Base-by-base conservation (phyloP, 2,329 filamentous ascomycete genomes). In the Aspergillus phoenicis region DNA sequence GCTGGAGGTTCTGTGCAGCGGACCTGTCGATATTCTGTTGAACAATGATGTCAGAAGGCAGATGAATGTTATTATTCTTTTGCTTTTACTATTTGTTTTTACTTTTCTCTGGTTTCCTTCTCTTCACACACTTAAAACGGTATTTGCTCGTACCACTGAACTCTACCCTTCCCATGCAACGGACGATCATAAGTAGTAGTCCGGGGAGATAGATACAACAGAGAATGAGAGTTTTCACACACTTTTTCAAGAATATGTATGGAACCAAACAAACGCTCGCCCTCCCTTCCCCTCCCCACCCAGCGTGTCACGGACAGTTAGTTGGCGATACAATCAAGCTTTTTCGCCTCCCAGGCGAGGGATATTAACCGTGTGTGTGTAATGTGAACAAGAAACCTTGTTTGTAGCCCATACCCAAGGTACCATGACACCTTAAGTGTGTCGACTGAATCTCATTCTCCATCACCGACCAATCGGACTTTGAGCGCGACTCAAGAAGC, bases 261-360 rank as follows among this genome's bases (percentile, higher is more conserved):
- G 33, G 33, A 36, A 36, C 33, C 33, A 36, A 13, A 5, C 33
- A 36, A 36, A 36, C 33, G 33, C 33, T 15, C 5, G 4, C 10
- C 33, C 33, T 5, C 4, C 4, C 5, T 4, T 4, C 28, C 28
- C 28, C 2, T 15, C 11, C 33, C 33, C 33, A 15, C 11, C 33
- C 33, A 36, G 13, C 33, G 11, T 36, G 33, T 36, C 33, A 36
- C 33, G 33, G 33, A 36, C 33, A 36, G 33, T 36, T 36, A 36
- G 11, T 36, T 36, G 33, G 33, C 33, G 33, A 36, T 36, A 55
- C 43, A 47, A 56, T 56, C 53, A 56, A 56, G 53, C 53, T 56
- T 56, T 56, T 28, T n/a, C 20, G 5, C 26, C 39, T 39, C 43
- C n/a, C 53, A 39, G 53, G 20, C 41, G 53, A 56, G 47, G 28